Conservation (phyloP, 2,329 filamentous ascomycete genomes). For the Cercospora canescens region DNA sequence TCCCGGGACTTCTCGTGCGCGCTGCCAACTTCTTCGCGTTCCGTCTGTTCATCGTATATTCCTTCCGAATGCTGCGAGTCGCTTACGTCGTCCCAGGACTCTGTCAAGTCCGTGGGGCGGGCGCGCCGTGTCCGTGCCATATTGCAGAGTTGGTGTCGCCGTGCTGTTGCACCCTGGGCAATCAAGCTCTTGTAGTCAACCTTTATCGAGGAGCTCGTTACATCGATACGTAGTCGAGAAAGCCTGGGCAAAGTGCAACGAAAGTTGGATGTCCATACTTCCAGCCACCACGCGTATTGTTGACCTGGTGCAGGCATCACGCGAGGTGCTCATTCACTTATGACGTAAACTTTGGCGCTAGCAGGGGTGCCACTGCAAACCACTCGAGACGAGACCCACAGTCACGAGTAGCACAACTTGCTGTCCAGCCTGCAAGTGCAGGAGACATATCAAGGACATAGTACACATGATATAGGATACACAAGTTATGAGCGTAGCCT, state of each 20-base stretch:
- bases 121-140: constrained; percentile 27
- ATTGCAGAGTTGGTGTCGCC: background rate
- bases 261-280: constrained; percentile 1
- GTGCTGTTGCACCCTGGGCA: background rate
- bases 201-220: background rate
- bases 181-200: background rate
- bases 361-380: background rate
- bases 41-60: constrained; percentile 32
- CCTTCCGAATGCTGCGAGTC: constrained; percentile 25
- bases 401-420: background rate
- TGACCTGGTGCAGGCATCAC: constrained; percentile 8
- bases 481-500: background rate
- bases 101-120: constrained; percentile 29
- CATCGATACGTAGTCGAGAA: background rate
- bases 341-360: constrained; percentile 6
- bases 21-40: constrained; percentile 30
- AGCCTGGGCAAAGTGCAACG: background rate
- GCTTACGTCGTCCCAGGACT: constrained; percentile 38
- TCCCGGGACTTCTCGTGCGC: constrained; percentile 20
- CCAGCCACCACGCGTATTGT: constrained; percentile 9
- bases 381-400: background rate
- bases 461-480: background rate
- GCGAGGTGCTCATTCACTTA: constrained; percentile 1
- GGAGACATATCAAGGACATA: background rate
- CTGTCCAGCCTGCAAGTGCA: background rate